These are phyloP conservation scores for Gryganskiella cystojenkinii DNA, from an alignment of 192 early-diverging fungal genomes.

Conservation along the genomic window DNA sequence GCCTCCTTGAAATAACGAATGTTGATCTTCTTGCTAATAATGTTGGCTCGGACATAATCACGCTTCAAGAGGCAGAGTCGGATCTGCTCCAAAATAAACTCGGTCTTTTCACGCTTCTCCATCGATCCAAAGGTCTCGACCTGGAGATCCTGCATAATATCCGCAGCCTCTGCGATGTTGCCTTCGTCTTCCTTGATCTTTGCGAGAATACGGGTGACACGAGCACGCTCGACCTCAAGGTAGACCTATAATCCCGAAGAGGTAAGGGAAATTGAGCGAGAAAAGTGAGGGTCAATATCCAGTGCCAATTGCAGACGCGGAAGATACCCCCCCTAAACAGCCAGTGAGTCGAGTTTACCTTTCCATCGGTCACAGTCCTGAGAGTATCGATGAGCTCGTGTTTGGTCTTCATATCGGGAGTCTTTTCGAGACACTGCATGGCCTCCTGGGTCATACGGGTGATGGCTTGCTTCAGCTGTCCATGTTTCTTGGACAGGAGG, in stretches of 20 bases:
- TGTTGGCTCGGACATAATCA: conserved; percentile 92
- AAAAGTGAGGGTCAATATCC: too few species aligned
- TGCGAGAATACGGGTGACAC: conserved; percentile 89
- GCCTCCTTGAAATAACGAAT: conserved; percentile 90
- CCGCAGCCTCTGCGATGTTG: conserved; percentile 89
- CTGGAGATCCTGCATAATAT: conserved; percentile 96
- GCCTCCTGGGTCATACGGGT: conserved; percentile 95
- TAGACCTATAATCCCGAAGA: conserved; percentile 74
- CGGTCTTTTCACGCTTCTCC: conserved; percentile 98
- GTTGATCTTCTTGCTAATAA: conserved; percentile 97
- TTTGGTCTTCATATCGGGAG: conserved; percentile 83
- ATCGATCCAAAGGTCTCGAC: conserved; percentile 99
- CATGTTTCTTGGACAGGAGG: conserved; percentile 96
- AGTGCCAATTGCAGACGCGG: not conserved
- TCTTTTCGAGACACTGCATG: conserved; percentile 89
- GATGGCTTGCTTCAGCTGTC: conserved; percentile 93
- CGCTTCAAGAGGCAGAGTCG: conserved; percentile 92
- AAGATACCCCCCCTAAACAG: not conserved
- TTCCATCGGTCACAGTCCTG: conserved; percentile 96
- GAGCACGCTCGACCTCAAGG: conserved; percentile 98
- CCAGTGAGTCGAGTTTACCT: too few species aligned
- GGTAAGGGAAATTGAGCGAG: not conserved
- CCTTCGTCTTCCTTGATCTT: conserved; percentile 93
- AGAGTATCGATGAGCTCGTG: conserved; percentile 95
- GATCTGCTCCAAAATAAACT: conserved; percentile 99